A percentile compares a stretch with the other conserved stretches of the same genome.
Evolutionary conservation across 176 grass and related monocot species (phyloP).

Genomic region (Oryza officinalis): DNA sequence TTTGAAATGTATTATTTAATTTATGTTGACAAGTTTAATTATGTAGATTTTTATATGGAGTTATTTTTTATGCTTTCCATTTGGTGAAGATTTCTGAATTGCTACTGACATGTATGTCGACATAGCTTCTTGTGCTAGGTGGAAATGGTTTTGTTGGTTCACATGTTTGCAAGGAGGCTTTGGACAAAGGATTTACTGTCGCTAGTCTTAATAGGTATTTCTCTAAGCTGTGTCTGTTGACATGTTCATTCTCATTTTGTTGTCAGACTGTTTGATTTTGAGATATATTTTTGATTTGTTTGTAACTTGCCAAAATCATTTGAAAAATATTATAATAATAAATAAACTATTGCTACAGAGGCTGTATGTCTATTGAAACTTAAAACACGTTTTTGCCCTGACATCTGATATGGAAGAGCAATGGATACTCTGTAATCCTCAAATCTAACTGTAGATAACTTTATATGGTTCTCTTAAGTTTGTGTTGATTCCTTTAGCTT

Average conservation of each 20-base stretch:
- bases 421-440: neutral
- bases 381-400: neutral
- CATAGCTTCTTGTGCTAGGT: constrained; percentile 81
- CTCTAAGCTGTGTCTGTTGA: constrained; percentile 1
- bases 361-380: constrained; percentile 6
- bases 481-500: neutral
- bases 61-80: neutral
- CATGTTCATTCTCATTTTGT: neutral
- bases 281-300: neutral
- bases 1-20: neutral
- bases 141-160: constrained; percentile 96
- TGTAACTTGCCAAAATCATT: constrained; percentile 18
- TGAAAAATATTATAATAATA: neutral
- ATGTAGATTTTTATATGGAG: neutral
- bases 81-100: constrained; percentile 23
- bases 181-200: constrained; percentile 74
- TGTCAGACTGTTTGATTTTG: neutral
- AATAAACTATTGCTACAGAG: neutral
- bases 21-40: neutral
- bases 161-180: constrained; percentile 87
- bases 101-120: constrained; percentile 33
- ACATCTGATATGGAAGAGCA: neutral
- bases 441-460: neutral
- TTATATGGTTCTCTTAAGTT: neutral
- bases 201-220: constrained; percentile 88